Evolutionary conservation across 225 moss, liverwort and hornwort genomes (phyloP), one percentile per base, ranked within the genome.

Genomic region (Marchantia polymorpha): DNA sequence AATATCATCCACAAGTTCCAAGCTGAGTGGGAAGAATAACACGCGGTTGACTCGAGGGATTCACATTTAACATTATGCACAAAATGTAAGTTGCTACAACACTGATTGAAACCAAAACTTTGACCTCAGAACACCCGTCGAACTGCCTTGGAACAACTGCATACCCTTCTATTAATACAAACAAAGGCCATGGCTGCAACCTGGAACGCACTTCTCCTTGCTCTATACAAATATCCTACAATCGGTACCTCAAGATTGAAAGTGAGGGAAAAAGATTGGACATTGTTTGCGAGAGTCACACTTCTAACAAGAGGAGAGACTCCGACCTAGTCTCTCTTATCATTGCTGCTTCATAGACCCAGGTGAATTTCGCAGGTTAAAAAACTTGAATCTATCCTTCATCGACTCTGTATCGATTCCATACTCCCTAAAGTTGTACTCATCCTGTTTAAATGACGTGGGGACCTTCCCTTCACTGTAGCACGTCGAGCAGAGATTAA

Each of bases 401-500:
- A 87, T 75, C 9, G 87, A 82, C 69, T 90, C 95, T 19, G 83
- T 86, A 29, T 88, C 91, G 19, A 74, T 77, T 69, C 93, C 81
- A 60, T 90, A 92, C 83, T 99, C 99, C 85, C 88, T 95, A 75
- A 99, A 99, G 19, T 84, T 86, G 78, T 93, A 99, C 81, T 99
- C 93, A 39, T 92, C 90, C 64, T 87, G 88, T 82, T 92, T 95
- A 72, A 86, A 81, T 14, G 91, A 82, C 12, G 83, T 78, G 23
- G 99, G 99, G 7, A 99, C 91, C 75, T 99, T 95, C 23, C 99
- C 99, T 78, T 95, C 99, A 52, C 91, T 90, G 82, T 99, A 99
- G 85, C 99, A 99, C 22, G 76, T 88, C 20, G 93, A 87, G 81
- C 99, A 99, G 77, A 95, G 87, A 78, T 85, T 91, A 80, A 99